These are phyloP conservation scores for Aspergillus candidus DNA, from an alignment of 2,329 filamentous ascomycete genomes.

Conservation along the genomic window DNA sequence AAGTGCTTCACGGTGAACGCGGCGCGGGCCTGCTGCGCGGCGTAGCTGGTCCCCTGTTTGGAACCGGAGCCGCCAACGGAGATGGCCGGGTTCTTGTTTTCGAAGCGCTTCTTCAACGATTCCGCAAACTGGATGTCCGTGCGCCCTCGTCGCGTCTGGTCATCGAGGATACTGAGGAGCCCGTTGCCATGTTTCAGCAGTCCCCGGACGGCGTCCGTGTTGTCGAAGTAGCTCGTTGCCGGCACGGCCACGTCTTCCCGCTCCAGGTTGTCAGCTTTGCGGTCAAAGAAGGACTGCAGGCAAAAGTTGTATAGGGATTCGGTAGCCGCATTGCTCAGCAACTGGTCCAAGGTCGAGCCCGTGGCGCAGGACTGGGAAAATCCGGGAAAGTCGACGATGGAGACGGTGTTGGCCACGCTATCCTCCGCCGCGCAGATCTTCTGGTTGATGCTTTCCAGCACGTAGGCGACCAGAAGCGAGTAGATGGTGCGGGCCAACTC, in stretches of 20 bases:
- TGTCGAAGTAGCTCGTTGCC: constrained; percentile 95
- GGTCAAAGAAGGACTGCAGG: constrained; percentile 91
- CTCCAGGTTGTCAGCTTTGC: constrained; percentile 86
- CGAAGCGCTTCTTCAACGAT: constrained; percentile 84
- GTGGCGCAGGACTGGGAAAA: constrained; percentile 82
- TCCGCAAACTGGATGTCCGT: constrained; percentile 87
- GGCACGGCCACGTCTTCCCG: constrained; percentile 87
- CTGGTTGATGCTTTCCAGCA: constrained; percentile 90
- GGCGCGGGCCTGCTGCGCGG: constrained; percentile 71
- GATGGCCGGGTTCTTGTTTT: constrained; percentile 89
- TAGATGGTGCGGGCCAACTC: constrained; percentile 91
- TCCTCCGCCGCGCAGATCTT: constrained; percentile 82
- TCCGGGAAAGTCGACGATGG: constrained; percentile 92
- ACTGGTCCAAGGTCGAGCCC: constrained; percentile 78
- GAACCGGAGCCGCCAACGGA: constrained; percentile 66
- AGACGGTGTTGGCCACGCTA: constrained; percentile 84
- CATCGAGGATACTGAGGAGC: constrained; percentile 86
- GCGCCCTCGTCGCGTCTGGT: constrained; percentile 85
- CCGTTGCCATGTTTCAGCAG: constrained; percentile 90
- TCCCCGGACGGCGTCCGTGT: constrained; percentile 87
- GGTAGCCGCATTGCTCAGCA: constrained; percentile 88
- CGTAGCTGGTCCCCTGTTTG: constrained; percentile 81
- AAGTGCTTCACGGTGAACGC: constrained; percentile 92
- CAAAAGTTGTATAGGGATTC: constrained; percentile 91
- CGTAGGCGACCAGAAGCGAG: constrained; percentile 85